These are phyloP conservation scores for Fusarium sp. DNA, from an alignment of 2,329 filamentous ascomycete species.

Conservation along the genomic window DNA sequence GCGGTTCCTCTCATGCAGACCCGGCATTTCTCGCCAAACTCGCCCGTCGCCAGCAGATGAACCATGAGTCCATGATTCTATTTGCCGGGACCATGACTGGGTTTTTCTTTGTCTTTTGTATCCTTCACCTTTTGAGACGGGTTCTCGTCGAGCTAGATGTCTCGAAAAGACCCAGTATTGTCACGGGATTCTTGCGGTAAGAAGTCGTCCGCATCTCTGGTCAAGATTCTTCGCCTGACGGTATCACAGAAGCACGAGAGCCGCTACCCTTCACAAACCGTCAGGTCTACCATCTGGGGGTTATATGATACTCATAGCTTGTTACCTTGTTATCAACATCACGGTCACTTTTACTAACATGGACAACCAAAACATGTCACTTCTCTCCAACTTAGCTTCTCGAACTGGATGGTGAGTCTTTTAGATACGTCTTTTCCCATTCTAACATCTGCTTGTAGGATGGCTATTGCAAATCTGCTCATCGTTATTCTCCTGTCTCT, in stretches of 20 bases:
- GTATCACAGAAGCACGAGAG: constrained; percentile 44
- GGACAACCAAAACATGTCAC: constrained; percentile 47
- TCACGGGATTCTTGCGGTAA: constrained; percentile 36
- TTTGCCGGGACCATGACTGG: constrained; percentile 37
- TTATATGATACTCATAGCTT: constrained; percentile 46
- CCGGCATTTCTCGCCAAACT: constrained; percentile 38
- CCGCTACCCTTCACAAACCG: constrained; percentile 42
- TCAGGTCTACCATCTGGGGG: constrained; percentile 48
- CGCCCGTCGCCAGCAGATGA: constrained; percentile 39
- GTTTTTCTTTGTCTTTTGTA: constrained; percentile 25
- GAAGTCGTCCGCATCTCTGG: neutral
- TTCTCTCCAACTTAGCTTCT: constrained; percentile 52
- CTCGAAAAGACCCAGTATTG: constrained; percentile 19
- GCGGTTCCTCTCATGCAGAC: constrained; percentile 23
- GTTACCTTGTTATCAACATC: constrained; percentile 52
- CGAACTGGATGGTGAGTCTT: constrained; percentile 53
- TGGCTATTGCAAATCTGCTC: constrained; percentile 58
- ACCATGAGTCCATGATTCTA: constrained; percentile 41
- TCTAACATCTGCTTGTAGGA: constrained; percentile 44
- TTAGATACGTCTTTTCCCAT: neutral
- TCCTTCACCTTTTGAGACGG: constrained; percentile 27
- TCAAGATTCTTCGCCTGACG: constrained; percentile 9
- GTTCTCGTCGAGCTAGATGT: constrained; percentile 17
- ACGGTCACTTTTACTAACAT: constrained; percentile 49
- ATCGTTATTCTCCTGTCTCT: constrained; percentile 65